phyloP scores from a whole-genome alignment of 805 yeast genomes.

The Nakazawaea sp. region DNA sequence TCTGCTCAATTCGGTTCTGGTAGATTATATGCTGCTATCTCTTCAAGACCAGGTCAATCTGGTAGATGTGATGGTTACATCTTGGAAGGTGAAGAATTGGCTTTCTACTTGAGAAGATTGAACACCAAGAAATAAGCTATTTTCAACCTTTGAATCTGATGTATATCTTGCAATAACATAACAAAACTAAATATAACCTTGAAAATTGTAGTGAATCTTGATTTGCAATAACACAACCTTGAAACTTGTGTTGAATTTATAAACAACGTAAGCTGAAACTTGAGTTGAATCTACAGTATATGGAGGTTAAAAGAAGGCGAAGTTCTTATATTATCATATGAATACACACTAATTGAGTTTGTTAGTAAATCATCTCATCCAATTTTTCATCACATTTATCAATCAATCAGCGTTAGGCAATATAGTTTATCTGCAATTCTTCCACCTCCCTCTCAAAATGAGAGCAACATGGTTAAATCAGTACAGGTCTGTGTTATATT shows the following conservation, averaged over 20 bases:
- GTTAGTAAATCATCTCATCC: slow-evolving; percentile 1
- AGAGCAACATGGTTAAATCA: slow-evolving; percentile 25
- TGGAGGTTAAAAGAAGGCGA: no score
- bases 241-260: no score
- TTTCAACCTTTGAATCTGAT: slow-evolving; percentile 1
- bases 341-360: slow-evolving; percentile 15
- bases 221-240: no score
- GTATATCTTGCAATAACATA: slow-evolving; percentile 9
- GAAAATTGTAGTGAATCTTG: no score
- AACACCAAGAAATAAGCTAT: slow-evolving; percentile 90
- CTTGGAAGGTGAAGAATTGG: slow-evolving; percentile 99
- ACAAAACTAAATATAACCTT: slow-evolving; percentile 21
- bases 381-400: slow-evolving; percentile 9
- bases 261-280: no score
- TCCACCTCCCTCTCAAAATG: slow-evolving; percentile 13
- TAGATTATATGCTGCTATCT: slow-evolving; percentile 96
- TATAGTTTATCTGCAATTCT: slow-evolving; percentile 24
- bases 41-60: slow-evolving; percentile 99
- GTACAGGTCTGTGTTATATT: slow-evolving; percentile 56
- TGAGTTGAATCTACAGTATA: no score
- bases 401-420: slow-evolving; percentile 27
- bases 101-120: slow-evolving; percentile 99
- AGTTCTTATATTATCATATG: slow-evolving; percentile 4
- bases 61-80: slow-evolving; percentile 99
- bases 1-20: slow-evolving; percentile 98